Conservation (phyloP, 306 rosid genomes). For the Potentilla sterilis region DNA sequence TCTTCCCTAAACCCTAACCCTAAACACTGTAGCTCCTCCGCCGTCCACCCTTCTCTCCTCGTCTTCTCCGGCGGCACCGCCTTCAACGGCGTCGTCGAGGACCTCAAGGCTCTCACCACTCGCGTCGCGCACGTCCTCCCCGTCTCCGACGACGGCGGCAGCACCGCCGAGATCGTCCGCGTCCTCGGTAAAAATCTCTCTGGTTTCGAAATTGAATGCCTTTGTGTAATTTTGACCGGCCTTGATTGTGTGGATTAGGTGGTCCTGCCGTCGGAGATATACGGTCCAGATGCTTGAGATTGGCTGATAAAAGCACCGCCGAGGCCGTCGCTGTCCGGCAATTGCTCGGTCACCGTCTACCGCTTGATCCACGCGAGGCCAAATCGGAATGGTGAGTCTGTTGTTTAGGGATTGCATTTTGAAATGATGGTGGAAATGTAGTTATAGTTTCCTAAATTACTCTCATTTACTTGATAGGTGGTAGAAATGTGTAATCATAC, state of each 20-base stretch:
- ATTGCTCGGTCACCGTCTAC: slow-evolving; percentile 82
- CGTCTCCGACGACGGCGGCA: slow-evolving; percentile 94
- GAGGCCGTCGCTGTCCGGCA: slow-evolving; percentile 90
- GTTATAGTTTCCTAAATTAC: slow-evolving; percentile 4
- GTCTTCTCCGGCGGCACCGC: slow-evolving; percentile 94
- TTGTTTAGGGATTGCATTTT: not conserved
- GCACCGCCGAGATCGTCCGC: slow-evolving; percentile 96
- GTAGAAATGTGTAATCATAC: not conserved
- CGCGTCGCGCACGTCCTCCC: slow-evolving; percentile 98
- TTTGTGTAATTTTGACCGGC: not conserved
- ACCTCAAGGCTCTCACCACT: slow-evolving; percentile 68
- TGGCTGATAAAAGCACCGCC: slow-evolving; percentile 76
- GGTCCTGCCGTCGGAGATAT: slow-evolving; percentile 99
- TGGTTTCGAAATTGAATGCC: not conserved
- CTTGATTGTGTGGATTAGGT: slow-evolving; percentile 35
- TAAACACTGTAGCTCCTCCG: slow-evolving; percentile 23
- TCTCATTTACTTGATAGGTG: slow-evolving; percentile 27
- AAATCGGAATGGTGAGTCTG: slow-evolving; percentile 68
- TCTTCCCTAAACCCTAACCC: slow-evolving; percentile 35
- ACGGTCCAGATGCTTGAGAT: slow-evolving; percentile 87
- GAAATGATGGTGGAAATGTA: not conserved
- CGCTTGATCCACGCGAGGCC: slow-evolving; percentile 55
- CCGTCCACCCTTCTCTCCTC: slow-evolving; percentile 57
- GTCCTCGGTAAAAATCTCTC: slow-evolving; percentile 58
- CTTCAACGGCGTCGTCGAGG: slow-evolving; percentile 86